Conservation (phyloP, 257 asterid genomes). For the Solanum sitiens region DNA sequence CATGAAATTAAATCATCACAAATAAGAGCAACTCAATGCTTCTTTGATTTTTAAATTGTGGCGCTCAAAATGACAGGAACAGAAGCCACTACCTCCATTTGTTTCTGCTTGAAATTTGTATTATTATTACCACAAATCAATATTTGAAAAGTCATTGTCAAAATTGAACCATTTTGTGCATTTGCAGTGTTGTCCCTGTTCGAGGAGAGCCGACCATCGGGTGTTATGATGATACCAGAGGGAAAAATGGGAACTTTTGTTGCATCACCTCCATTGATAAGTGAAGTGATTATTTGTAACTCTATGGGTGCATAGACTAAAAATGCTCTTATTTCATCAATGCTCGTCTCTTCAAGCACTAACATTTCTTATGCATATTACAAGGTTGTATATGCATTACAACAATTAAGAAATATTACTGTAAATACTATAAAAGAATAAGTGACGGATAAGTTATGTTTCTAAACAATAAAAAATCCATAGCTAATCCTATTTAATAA, state of each 20-base stretch:
- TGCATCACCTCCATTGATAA: constrained; percentile 31
- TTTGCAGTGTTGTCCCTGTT: neutral
- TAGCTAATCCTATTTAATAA: neutral
- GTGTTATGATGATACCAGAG: constrained; percentile 49
- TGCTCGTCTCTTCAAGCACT: constrained; percentile 56
- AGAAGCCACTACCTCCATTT: constrained; percentile 36
- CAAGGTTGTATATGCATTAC: constrained; percentile 26
- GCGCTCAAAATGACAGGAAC: constrained; percentile 36
- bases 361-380: constrained; percentile 24
- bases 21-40: constrained; percentile 16
- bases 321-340: constrained; percentile 35
- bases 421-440: neutral
- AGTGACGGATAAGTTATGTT: neutral
- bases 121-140: neutral
- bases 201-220: constrained; percentile 20
- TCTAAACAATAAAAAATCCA: neutral
- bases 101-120: constrained; percentile 19
- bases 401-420: neutral
- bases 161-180: constrained; percentile 28
- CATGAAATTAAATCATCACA: neutral
- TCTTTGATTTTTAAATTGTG: constrained; percentile 32
- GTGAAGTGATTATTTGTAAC: neutral
- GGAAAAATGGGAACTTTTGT: constrained; percentile 37
- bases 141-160: constrained; percentile 45
- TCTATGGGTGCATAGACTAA: constrained; percentile 47